Percentiles rank a stretch among this genome's conserved stretches.
Evolutionary conservation across 2,329 filamentous ascomycete genomes (phyloP).

Genomic region (Mariannaea sp.): DNA sequence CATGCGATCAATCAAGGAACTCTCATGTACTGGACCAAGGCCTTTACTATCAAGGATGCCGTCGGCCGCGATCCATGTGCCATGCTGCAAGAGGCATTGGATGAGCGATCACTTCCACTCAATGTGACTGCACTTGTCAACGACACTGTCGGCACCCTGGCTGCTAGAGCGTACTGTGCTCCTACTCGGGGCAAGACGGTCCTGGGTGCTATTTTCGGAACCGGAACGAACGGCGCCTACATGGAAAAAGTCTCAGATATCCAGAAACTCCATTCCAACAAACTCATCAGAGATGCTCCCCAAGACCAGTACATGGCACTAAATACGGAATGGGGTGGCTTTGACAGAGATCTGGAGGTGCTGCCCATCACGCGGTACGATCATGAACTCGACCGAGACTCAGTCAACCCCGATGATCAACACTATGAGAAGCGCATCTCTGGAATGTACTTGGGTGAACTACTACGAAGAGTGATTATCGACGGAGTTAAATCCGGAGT

Average conservation of each 20-base stretch:
- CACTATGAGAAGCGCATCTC: slow-evolving; percentile 86
- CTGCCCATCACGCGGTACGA: slow-evolving; percentile 8
- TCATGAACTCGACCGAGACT: slow-evolving; percentile 61
- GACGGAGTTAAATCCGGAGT: neutral
- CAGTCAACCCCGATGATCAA: slow-evolving; percentile 75
- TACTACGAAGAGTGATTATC: slow-evolving; percentile 63
- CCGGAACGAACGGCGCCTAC: slow-evolving; percentile 81
- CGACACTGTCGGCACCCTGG: slow-evolving; percentile 69
- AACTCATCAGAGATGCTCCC: neutral
- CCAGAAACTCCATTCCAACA: slow-evolving; percentile 53
- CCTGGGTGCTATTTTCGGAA: slow-evolving; percentile 80
- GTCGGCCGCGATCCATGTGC: slow-evolving; percentile 8
- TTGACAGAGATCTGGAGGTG: slow-evolving; percentile 7
- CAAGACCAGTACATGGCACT: slow-evolving; percentile 6
- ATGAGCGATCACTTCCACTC: slow-evolving; percentile 2
- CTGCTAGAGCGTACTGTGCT: slow-evolving; percentile 70
- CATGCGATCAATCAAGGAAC: neutral
- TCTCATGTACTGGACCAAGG: slow-evolving; percentile 14
- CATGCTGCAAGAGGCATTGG: slow-evolving; percentile 10
- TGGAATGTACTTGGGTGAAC: slow-evolving; percentile 80
- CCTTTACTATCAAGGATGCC: slow-evolving; percentile 9
- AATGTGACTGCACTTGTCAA: slow-evolving; percentile 10
- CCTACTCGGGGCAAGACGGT: slow-evolving; percentile 55
- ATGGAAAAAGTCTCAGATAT: slow-evolving; percentile 68
- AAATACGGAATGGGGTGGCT: slow-evolving; percentile 21